Conservation (phyloP, 768 basidiomycete genomes). For the Glaciozyma antarctica region DNA sequence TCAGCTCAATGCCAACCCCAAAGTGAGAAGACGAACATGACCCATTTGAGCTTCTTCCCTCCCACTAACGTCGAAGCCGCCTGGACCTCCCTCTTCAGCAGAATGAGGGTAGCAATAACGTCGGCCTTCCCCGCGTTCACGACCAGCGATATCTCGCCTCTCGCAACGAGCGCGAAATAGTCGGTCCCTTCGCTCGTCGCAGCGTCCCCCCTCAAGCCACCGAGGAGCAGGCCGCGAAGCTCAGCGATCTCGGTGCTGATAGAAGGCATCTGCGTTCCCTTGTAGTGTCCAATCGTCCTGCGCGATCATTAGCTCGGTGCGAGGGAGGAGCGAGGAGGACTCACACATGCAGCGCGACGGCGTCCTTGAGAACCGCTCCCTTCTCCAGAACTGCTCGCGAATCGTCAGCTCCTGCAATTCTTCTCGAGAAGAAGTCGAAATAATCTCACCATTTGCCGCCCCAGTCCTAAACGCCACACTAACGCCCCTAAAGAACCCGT, state of each 20-base stretch:
- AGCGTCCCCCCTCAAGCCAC: neutral
- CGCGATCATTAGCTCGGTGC: too few species aligned
- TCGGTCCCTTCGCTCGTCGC: neutral
- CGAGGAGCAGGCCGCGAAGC: conserved; percentile 56
- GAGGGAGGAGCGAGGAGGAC: conserved; percentile 35
- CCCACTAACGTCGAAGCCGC: conserved; percentile 27
- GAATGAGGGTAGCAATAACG: conserved; percentile 56
- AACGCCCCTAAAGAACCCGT: conserved; percentile 16
- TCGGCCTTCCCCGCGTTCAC: conserved; percentile 58
- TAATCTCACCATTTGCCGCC: conserved; percentile 5
- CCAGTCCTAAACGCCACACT: conserved; percentile 16
- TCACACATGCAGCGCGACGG: conserved; percentile 58
- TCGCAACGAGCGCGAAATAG: conserved; percentile 9
- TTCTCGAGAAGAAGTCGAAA: neutral
- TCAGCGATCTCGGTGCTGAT: conserved; percentile 74
- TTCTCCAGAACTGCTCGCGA: conserved; percentile 42
- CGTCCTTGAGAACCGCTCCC: conserved; percentile 55
- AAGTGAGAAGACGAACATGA: conserved; percentile 38
- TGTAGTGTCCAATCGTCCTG: conserved; percentile 40
- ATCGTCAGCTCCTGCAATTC: neutral
- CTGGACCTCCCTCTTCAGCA: conserved; percentile 58
- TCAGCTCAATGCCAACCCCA: neutral
- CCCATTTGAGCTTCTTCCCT: conserved; percentile 45
- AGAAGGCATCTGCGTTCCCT: conserved; percentile 45
- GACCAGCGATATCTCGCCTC: conserved; percentile 56